Evolutionary conservation across 2,329 filamentous ascomycete species (phyloP).

Genomic region (Orbilia oligospora): DNA sequence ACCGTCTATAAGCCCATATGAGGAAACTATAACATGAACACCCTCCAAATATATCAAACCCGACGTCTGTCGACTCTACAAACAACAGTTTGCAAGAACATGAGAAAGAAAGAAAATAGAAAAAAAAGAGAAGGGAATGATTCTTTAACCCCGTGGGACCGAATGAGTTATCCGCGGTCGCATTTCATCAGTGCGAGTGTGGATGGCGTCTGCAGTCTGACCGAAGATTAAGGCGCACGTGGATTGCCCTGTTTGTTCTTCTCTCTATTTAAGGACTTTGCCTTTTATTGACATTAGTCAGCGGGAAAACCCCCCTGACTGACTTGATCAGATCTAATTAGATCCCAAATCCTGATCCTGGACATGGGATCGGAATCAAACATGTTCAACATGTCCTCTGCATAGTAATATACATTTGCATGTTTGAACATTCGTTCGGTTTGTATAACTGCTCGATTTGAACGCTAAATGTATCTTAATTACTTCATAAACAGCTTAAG

Average conservation of each 20-base stretch:
- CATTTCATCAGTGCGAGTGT: neutral
- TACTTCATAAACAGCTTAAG: no score
- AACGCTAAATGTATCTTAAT: no score
- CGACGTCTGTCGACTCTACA: neutral
- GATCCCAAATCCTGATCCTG: neutral
- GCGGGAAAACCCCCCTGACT: neutral
- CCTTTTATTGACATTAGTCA: neutral
- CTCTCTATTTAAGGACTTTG: neutral
- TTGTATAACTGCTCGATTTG: no score
- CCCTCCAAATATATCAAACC: no score
- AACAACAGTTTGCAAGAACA: neutral
- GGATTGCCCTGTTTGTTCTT: neutral
- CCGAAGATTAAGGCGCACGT: neutral
- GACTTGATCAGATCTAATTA: neutral
- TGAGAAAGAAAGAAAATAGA: neutral
- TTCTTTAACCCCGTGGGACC: neutral
- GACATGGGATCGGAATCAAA: neutral
- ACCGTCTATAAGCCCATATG: constrained; percentile 2
- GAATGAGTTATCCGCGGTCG: neutral
- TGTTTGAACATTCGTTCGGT: no score
- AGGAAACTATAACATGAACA: constrained; percentile 7
- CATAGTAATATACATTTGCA: no score
- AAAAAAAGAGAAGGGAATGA: neutral
- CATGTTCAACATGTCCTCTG: no score
- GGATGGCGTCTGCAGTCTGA: neutral